A percentile compares a stretch with the other conserved stretches of the same genome.
phyloP scores from a whole-genome alignment of 1,284 basidiomycete genomes.

The Ustilago hordei region DNA sequence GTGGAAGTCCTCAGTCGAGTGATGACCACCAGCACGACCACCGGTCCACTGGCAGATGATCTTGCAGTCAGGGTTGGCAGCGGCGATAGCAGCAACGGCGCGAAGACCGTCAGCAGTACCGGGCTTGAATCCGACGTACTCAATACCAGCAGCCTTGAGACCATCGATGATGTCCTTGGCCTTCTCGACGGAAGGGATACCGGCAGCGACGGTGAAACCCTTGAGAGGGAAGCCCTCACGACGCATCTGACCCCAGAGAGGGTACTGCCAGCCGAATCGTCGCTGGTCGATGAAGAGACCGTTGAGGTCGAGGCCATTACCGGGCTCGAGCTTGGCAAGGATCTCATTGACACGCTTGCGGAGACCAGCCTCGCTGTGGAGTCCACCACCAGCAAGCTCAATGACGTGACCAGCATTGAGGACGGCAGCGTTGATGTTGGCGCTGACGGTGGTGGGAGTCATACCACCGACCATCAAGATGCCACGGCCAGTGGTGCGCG shows the following conservation, averaged over 20 bases:
- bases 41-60: constrained; percentile 99
- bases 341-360: constrained; percentile 79
- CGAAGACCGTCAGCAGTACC: constrained; percentile 96
- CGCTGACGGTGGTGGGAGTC: constrained; percentile 71
- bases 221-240: constrained; percentile 94
- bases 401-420: constrained; percentile 94
- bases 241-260: constrained; percentile 96
- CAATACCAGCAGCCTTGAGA: constrained; percentile 83
- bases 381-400: constrained; percentile 96
- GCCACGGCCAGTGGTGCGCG: constrained; percentile 91
- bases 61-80: constrained; percentile 94
- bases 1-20: constrained; percentile 98
- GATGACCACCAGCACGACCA: constrained; percentile 98
- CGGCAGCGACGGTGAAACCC: constrained; percentile 97
- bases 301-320: constrained; percentile 84
- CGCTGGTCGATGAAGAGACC: constrained; percentile 97
- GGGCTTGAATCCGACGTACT: constrained; percentile 96
- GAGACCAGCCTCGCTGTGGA: constrained; percentile 89
- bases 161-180: constrained; percentile 89
- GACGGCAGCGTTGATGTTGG: constrained; percentile 74
- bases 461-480: constrained; percentile 99
- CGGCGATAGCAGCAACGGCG: constrained; percentile 95
- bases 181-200: constrained; percentile 91
- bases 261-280: constrained; percentile 93
- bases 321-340: constrained; percentile 53